phyloP scores from a whole-genome alignment of 2,329 filamentous ascomycete species.

The Sodiomyces alkalinus region DNA sequence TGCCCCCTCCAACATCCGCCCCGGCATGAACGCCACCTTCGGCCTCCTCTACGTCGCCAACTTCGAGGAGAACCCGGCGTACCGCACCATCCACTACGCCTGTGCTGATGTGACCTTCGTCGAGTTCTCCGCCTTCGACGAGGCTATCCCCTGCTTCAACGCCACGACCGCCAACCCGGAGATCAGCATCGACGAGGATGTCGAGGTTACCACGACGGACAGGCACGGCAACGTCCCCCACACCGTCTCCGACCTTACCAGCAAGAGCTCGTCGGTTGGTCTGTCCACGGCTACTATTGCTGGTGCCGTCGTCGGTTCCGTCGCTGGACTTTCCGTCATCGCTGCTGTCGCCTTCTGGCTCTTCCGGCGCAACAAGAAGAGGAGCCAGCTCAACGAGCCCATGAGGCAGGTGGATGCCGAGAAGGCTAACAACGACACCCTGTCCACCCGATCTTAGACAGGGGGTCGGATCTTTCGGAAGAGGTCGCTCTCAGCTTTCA shows the following conservation, averaged over 20 bases:
- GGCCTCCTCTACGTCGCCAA: slow-evolving; percentile 31
- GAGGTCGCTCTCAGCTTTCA: too few species aligned
- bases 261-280: slow-evolving; percentile 12
- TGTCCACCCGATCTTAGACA: slow-evolving; percentile 3
- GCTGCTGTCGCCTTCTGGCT: slow-evolving; percentile 45
- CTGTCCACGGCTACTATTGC: slow-evolving; percentile 58
- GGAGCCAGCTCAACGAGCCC: slow-evolving; percentile 4
- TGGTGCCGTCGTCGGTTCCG: slow-evolving; percentile 55
- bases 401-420: slow-evolving; percentile 10
- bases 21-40: slow-evolving; percentile 30
- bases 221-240: slow-evolving; percentile 5
- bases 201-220: slow-evolving; percentile 7
- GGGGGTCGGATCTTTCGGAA: too few species aligned
- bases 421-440: slow-evolving; percentile 7
- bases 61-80: slow-evolving; percentile 20
- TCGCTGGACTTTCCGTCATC: slow-evolving; percentile 47
- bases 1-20: slow-evolving; percentile 16
- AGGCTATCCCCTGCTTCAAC: slow-evolving; percentile 26
- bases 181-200: slow-evolving; percentile 8
- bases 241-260: slow-evolving; percentile 12
- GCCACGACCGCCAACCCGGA: slow-evolving; percentile 17
- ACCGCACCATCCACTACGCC: slow-evolving; percentile 30
- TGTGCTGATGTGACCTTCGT: slow-evolving; percentile 33
- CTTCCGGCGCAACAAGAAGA: slow-evolving; percentile 17
- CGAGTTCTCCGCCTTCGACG: slow-evolving; percentile 16